These are phyloP conservation scores for Cryphonectria nitschkei DNA, from an alignment of 2,329 filamentous ascomycete species.

Conservation along the genomic window DNA sequence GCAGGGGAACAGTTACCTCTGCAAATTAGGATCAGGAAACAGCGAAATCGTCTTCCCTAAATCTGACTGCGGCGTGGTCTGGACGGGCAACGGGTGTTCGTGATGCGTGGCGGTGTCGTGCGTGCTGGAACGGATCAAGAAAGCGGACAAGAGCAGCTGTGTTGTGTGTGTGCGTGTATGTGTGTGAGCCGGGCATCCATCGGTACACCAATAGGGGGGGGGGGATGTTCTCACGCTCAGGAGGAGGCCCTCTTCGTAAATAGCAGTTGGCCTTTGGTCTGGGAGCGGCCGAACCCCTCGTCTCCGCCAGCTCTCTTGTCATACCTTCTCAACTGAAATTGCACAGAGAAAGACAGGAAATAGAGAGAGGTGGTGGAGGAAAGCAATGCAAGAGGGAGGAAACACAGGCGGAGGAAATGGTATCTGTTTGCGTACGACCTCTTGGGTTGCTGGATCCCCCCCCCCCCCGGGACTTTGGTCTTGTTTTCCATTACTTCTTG, in stretches of 20 bases:
- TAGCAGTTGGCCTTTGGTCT: constrained; percentile 20
- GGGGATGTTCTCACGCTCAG: constrained; percentile 19
- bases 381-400: not conserved
- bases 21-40: constrained; percentile 30
- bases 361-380: not conserved
- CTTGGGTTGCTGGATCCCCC: constrained; percentile 18
- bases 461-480: constrained; percentile 20
- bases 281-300: constrained; percentile 9
- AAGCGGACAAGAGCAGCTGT: constrained; percentile 29
- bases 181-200: constrained; percentile 26
- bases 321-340: constrained; percentile 5
- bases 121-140: constrained; percentile 23
- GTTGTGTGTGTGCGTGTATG: constrained; percentile 18
- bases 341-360: constrained; percentile 14
- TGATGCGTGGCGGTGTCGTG: constrained; percentile 22
- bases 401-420: constrained; percentile 11
- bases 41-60: constrained; percentile 30
- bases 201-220: constrained; percentile 22
- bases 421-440: constrained; percentile 26
- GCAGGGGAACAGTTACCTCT: constrained; percentile 30
- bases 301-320: constrained; percentile 13
- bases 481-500: constrained; percentile 26
- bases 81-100: constrained; percentile 22
- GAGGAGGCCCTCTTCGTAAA: constrained; percentile 27
- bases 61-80: constrained; percentile 30